Evolutionary conservation across 1,139 yeast species (phyloP).

Genomic region (Pichia sp.): DNA sequence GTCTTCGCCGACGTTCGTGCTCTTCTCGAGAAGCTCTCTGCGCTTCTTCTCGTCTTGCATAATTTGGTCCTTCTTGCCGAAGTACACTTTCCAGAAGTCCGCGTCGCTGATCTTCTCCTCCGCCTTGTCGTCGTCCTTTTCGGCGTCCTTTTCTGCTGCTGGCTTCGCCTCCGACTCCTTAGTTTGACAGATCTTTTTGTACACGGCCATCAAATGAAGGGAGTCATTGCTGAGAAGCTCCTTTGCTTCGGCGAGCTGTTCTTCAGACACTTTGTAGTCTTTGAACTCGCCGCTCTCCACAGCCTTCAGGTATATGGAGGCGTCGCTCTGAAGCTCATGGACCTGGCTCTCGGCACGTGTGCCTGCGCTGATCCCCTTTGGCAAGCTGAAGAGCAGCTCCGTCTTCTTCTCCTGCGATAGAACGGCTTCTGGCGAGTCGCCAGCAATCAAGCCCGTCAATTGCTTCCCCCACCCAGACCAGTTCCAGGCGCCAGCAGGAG

Average conservation of each 20-base stretch:
- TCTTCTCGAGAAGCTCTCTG: slow-evolving; percentile 50
- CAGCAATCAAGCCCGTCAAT: slow-evolving; percentile 7
- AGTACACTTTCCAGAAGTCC: slow-evolving; percentile 76
- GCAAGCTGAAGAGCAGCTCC: slow-evolving; percentile 42
- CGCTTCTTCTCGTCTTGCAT: slow-evolving; percentile 64
- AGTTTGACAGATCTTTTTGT: slow-evolving; percentile 65
- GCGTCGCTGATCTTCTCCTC: slow-evolving; percentile 42
- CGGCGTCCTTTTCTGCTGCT: slow-evolving; percentile 31
- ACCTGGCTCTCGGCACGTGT: slow-evolving; percentile 59
- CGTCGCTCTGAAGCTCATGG: slow-evolving; percentile 45
- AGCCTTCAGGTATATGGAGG: slow-evolving; percentile 39
- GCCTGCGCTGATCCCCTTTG: slow-evolving; percentile 34
- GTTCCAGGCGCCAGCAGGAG: slow-evolving; percentile 17
- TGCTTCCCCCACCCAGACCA: slow-evolving; percentile 17
- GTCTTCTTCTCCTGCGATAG: slow-evolving; percentile 30
- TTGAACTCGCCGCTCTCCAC: slow-evolving; percentile 20
- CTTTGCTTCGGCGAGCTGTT: slow-evolving; percentile 37
- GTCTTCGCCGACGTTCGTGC: slow-evolving; percentile 54
- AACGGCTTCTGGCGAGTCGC: slow-evolving; percentile 14
- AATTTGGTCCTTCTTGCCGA: slow-evolving; percentile 50
- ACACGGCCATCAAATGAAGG: slow-evolving; percentile 52
- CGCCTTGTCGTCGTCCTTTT: not conserved
- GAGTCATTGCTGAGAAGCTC: slow-evolving; percentile 42
- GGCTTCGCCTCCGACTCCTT: not conserved
- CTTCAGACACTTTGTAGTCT: slow-evolving; percentile 30